These are phyloP conservation scores for Aspergillus sclerotialis DNA, from an alignment of 2,329 filamentous ascomycete species.

Conservation along the genomic window DNA sequence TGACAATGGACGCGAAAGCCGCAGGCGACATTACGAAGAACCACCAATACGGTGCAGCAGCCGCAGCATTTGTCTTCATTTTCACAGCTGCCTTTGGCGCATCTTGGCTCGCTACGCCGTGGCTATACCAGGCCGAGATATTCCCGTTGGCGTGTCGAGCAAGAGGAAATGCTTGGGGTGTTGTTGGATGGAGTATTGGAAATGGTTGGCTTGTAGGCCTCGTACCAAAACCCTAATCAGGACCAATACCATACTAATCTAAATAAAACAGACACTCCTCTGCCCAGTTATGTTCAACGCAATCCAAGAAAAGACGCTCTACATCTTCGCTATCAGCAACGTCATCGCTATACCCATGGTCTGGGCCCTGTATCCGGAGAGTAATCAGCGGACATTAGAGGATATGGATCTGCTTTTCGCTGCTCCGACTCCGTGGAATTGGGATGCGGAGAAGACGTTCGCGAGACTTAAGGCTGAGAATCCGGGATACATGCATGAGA, in stretches of 20 bases:
- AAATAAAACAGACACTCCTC: conserved; percentile 35
- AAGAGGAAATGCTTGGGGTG: conserved; percentile 69
- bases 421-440: conserved; percentile 58
- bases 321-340: conserved; percentile 66
- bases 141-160: conserved; percentile 57
- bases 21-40: conserved; percentile 42
- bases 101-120: conserved; percentile 55
- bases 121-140: conserved; percentile 65
- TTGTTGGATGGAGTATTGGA: conserved; percentile 69
- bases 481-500: conserved; percentile 41
- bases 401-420: conserved; percentile 71
- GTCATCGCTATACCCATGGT: conserved; percentile 60
- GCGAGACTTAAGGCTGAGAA: conserved; percentile 55
- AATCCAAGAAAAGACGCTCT: conserved; percentile 64
- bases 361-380: conserved; percentile 69
- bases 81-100: conserved; percentile 61
- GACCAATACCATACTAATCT: conserved; percentile 11
- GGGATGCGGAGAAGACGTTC: conserved; percentile 64
- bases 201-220: conserved; percentile 59
- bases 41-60: conserved; percentile 54
- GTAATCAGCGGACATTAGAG: conserved; percentile 65
- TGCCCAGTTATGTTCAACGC: conserved; percentile 56
- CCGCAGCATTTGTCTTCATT: conserved; percentile 64
- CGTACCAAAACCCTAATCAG: too few species aligned
- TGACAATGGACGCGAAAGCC: conserved; percentile 44